Percentiles rank a stretch among this genome's conserved stretches.
phyloP scores from a whole-genome alignment of 345 rosid species.

The Punica granatum region DNA sequence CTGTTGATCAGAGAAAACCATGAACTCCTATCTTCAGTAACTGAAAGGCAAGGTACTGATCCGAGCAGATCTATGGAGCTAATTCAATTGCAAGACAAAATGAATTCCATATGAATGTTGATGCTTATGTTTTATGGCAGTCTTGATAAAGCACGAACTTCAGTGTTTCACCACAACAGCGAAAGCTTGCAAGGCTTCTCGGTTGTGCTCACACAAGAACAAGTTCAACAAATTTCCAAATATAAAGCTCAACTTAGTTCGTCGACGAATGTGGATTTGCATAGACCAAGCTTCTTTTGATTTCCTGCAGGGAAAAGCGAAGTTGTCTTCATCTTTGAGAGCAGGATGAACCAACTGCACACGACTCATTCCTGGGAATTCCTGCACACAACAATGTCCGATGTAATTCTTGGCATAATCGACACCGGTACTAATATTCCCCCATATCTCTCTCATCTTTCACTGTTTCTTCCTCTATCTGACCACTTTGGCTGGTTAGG shows the following conservation, averaged over 20 bases:
- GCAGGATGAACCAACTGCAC: constrained; percentile 30
- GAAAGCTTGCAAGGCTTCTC: constrained; percentile 44
- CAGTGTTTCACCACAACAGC: constrained; percentile 35
- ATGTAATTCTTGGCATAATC: constrained; percentile 38
- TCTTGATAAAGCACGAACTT: constrained; percentile 22
- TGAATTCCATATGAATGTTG: too few species aligned
- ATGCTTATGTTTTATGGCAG: constrained; percentile 15
- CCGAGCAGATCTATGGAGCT: too few species aligned
- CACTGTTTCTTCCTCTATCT: neutral
- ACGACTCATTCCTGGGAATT: constrained; percentile 51
- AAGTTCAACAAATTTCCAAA: constrained; percentile 25
- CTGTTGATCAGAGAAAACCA: constrained; percentile 35
- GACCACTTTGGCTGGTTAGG: neutral
- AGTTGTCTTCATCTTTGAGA: constrained; percentile 35
- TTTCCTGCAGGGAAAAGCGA: constrained; percentile 21
- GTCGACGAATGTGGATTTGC: too few species aligned
- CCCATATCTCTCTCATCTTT: neutral
- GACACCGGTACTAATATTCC: constrained; percentile 20
- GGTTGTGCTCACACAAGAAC: constrained; percentile 38
- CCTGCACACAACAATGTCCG: constrained; percentile 20
- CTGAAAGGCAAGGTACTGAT: constrained; percentile 23
- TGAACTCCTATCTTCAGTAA: constrained; percentile 30
- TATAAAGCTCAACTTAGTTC: too few species aligned
- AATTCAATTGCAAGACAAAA: too few species aligned
- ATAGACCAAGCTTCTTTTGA: neutral